Conservation (phyloP, 1,284 basidiomycete genomes). For the Microbotryum lychnidis-dioicae region DNA sequence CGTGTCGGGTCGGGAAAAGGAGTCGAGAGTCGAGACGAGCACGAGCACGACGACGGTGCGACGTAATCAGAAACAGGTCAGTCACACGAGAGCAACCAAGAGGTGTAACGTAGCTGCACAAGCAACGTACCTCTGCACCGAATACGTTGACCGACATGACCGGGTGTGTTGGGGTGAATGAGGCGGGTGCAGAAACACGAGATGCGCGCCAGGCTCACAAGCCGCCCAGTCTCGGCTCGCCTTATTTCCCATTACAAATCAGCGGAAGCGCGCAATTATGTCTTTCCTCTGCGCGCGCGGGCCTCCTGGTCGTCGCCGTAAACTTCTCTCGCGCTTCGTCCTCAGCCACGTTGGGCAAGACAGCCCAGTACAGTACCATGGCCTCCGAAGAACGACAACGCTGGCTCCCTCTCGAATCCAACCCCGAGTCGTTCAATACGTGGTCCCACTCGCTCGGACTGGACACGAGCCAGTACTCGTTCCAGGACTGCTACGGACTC, state of each 20-base stretch:
- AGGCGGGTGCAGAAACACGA: too few species aligned
- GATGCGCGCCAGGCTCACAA: too few species aligned
- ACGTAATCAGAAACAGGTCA: too few species aligned
- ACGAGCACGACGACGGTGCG: too few species aligned
- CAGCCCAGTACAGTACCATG: background rate
- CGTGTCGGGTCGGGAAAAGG: too few species aligned
- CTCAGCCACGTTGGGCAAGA: too few species aligned
- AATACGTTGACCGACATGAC: constrained; percentile 28
- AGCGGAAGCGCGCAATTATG: background rate
- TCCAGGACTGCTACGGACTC: constrained; percentile 73
- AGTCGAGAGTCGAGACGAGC: background rate
- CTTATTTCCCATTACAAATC: too few species aligned
- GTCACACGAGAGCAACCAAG: too few species aligned
- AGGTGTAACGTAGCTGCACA: background rate
- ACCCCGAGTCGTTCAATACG: constrained; percentile 22
- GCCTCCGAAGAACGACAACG: constrained; percentile 13
- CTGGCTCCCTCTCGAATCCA: constrained; percentile 30
- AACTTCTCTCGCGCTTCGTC: too few species aligned
- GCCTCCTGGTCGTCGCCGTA: background rate
- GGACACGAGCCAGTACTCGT: constrained; percentile 51
- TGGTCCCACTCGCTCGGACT: constrained; percentile 72
- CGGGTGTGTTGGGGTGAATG: too few species aligned
- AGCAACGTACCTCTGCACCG: constrained; percentile 18
- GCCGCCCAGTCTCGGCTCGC: too few species aligned
- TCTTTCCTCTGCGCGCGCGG: background rate